Conservation (phyloP, 2,329 filamentous ascomycete species). For the Trichophyton verrucosum region DNA sequence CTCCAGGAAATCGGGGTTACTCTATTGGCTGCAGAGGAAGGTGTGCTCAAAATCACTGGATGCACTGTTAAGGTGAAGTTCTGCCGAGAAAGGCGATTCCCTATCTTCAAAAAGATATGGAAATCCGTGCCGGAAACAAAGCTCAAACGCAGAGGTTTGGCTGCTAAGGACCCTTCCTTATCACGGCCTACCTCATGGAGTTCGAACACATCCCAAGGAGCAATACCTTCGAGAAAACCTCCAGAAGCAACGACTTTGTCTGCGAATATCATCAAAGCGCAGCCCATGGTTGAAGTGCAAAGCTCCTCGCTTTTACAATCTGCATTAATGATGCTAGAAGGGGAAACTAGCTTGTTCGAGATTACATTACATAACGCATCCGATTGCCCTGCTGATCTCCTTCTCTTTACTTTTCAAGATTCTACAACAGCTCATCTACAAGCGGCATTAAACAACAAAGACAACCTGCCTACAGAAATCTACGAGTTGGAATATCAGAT, state of each 20-base stretch:
- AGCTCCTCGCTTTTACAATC: conserved; percentile 69
- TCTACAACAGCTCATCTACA: conserved; percentile 70
- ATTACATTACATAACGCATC: conserved; percentile 73
- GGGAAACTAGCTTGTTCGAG: conserved; percentile 65
- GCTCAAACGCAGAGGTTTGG: conserved; percentile 61
- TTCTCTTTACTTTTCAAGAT: conserved; percentile 81
- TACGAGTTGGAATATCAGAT: conserved; percentile 78
- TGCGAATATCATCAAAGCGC: conserved; percentile 64
- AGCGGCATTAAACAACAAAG: conserved; percentile 59
- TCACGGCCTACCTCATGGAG: conserved; percentile 36
- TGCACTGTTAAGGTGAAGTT: conserved; percentile 68
- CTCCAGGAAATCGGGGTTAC: conserved; percentile 64
- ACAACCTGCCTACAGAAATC: conserved; percentile 63
- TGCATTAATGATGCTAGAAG: conserved; percentile 84
- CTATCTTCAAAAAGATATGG: conserved; percentile 70
- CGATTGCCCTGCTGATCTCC: conserved; percentile 62
- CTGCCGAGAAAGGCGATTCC: conserved; percentile 71
- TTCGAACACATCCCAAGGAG: conserved; percentile 29
- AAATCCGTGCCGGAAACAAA: conserved; percentile 56
- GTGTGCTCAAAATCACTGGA: conserved; percentile 60
- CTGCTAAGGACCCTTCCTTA: conserved; percentile 40
- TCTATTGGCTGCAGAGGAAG: conserved; percentile 55
- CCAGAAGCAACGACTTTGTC: conserved; percentile 30
- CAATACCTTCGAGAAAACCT: conserved; percentile 22
- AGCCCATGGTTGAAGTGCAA: conserved; percentile 65